Percentiles rank a stretch among this genome's conserved stretches.
phyloP scores from a whole-genome alignment of 192 early-diverging fungal species.

The Ramicandelaber brevisporus region DNA sequence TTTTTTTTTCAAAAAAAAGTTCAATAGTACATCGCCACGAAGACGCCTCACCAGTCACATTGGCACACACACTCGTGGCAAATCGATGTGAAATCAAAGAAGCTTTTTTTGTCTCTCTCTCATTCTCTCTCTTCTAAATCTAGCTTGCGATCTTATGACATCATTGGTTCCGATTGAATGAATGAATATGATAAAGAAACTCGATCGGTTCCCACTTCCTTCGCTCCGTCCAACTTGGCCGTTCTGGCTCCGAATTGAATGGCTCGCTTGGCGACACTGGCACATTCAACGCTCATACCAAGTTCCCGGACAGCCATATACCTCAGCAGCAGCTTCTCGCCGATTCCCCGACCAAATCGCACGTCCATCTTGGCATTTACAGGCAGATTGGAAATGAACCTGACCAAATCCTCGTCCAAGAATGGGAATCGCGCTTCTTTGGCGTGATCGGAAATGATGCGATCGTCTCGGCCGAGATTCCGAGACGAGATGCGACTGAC shows the following conservation, averaged over 20 bases:
- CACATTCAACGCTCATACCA: slow-evolving; percentile 27
- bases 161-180: too few relatives aligned
- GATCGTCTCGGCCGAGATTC: slow-evolving; percentile 85
- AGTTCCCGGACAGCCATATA: slow-evolving; percentile 32
- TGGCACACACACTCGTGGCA: too few relatives aligned
- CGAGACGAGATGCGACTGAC: slow-evolving; percentile 60
- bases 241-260: slow-evolving; percentile 92
- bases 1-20: too few relatives aligned
- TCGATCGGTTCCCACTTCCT: slow-evolving; percentile 1
- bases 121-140: too few relatives aligned
- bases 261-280: slow-evolving; percentile 57
- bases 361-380: slow-evolving; percentile 62
- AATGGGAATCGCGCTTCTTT: slow-evolving; percentile 78
- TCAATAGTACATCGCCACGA: too few relatives aligned
- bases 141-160: too few relatives aligned
- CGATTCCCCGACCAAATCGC: slow-evolving; percentile 50
- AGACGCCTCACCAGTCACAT: too few relatives aligned
- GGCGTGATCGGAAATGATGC: slow-evolving; percentile 64
- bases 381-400: slow-evolving; percentile 31
- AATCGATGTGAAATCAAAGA: too few relatives aligned
- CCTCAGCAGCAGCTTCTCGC: slow-evolving; percentile 75
- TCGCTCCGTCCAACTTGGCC: slow-evolving; percentile 56
- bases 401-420: slow-evolving; percentile 41
- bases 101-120: too few relatives aligned
- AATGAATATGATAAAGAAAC: too few relatives aligned